Conservation (phyloP, 2,329 filamentous ascomycete genomes). For the Xylariaceae sp. region DNA sequence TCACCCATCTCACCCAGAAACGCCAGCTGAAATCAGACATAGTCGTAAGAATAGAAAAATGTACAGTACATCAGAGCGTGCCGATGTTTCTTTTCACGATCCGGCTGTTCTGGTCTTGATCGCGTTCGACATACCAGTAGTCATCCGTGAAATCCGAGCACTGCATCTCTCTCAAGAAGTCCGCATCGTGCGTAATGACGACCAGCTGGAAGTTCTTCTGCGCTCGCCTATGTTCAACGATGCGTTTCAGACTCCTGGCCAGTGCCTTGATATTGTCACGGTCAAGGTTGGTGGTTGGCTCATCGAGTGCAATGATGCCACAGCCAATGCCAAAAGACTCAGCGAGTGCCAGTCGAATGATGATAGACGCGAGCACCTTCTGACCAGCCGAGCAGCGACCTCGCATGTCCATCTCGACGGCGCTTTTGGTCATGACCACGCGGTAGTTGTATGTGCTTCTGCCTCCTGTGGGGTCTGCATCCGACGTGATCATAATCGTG, state of each 20-base stretch:
- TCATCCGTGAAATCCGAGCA: constrained; percentile 89
- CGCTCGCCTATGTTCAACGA: constrained; percentile 76
- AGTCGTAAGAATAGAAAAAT: too few species aligned
- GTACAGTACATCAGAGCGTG: constrained; percentile 22
- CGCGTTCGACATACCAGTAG: constrained; percentile 82
- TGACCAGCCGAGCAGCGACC: constrained; percentile 95
- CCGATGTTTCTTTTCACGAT: constrained; percentile 69
- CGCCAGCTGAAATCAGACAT: too few species aligned
- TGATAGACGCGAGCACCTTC: constrained; percentile 93
- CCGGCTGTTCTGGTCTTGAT: constrained; percentile 80
- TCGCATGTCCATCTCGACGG: constrained; percentile 98
- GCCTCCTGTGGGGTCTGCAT: constrained; percentile 69
- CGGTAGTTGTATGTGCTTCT: constrained; percentile 95
- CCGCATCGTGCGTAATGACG: constrained; percentile 98
- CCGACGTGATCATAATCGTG: constrained; percentile 90
- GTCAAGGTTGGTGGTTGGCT: constrained; percentile 96
- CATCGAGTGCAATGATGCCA: constrained; percentile 92
- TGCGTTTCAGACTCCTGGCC: constrained; percentile 77
- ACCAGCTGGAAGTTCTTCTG: constrained; percentile 97
- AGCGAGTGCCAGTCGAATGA: constrained; percentile 91
- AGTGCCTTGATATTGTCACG: constrained; percentile 90
- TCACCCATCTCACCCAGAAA: too few species aligned
- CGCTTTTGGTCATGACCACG: constrained; percentile 95
- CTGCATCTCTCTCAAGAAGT: constrained; percentile 89
- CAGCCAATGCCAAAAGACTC: constrained; percentile 97